phyloP scores from a whole-genome alignment of 2,329 filamentous ascomycete species.

The Penicillium sp. region DNA sequence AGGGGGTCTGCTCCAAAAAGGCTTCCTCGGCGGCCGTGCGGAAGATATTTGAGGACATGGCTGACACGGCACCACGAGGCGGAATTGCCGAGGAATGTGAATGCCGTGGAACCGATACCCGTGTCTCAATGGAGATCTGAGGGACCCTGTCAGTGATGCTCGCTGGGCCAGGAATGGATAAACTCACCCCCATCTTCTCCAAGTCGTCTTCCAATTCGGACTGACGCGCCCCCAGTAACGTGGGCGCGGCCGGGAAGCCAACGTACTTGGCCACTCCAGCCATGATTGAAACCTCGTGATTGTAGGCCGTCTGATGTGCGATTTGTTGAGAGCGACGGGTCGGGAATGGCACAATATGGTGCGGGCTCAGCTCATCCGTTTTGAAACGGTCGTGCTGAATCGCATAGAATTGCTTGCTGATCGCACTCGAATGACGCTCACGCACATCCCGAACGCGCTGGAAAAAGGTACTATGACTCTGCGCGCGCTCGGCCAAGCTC shows the following conservation, averaged over 20 bases:
- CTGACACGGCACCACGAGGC: constrained; percentile 34
- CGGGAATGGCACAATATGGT: constrained; percentile 81
- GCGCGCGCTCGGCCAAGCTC: constrained; percentile 78
- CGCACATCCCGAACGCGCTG: constrained; percentile 82
- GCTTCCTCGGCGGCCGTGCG: constrained; percentile 72
- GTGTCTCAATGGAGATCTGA: constrained; percentile 36
- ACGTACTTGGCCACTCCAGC: constrained; percentile 92
- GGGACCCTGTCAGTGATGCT: constrained; percentile 9
- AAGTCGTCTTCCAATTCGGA: constrained; percentile 84
- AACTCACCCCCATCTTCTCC: constrained; percentile 80
- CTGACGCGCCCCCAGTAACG: constrained; percentile 70
- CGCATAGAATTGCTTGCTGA: constrained; percentile 89
- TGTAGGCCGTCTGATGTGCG: constrained; percentile 85
- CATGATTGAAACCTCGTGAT: constrained; percentile 88
- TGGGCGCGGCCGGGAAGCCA: constrained; percentile 92
- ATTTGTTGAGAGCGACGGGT: constrained; percentile 75
- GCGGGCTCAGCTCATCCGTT: constrained; percentile 73
- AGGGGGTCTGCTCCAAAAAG: constrained; percentile 85
- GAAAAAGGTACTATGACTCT: constrained; percentile 87
- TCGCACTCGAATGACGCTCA: constrained; percentile 74
- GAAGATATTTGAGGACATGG: constrained; percentile 37
- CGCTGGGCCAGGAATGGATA: not conserved
- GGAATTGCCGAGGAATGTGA: constrained; percentile 33
- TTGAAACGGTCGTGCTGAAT: constrained; percentile 86
- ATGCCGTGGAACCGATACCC: constrained; percentile 25